A percentile compares a stretch with the other conserved stretches of the same genome.
These are phyloP conservation scores for Geotrichum aggregatum DNA, from an alignment of 1,139 yeast species.

Conservation along the genomic window DNA sequence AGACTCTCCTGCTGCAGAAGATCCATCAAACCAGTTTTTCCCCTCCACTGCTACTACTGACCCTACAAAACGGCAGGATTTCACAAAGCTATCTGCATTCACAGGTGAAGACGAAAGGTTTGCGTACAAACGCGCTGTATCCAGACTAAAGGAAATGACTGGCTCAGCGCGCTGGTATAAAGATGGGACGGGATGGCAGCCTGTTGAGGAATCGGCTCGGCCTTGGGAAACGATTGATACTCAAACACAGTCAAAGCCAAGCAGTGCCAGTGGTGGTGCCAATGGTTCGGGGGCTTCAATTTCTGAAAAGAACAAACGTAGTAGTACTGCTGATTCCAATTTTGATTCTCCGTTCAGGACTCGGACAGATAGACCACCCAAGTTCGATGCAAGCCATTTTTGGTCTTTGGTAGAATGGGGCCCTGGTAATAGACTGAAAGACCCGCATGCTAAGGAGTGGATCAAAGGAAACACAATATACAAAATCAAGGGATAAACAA, in stretches of 20 bases:
- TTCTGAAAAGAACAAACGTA: no score
- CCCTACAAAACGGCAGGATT: conserved; percentile 34
- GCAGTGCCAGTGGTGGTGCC: not conserved
- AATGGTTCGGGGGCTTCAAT: no score
- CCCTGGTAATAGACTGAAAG: conserved; percentile 49
- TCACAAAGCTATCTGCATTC: conserved; percentile 52
- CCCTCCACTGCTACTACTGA: not conserved
- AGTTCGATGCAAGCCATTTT: conserved; percentile 49
- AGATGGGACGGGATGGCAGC: conserved; percentile 48
- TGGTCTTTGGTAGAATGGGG: conserved; percentile 69
- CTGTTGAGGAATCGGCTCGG: conserved; percentile 50
- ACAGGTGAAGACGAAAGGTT: conserved; percentile 77
- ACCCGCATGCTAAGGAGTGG: conserved; percentile 53
- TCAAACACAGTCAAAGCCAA: not conserved
- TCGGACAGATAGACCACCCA: conserved; percentile 41
- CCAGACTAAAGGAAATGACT: conserved; percentile 65
- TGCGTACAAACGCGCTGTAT: conserved; percentile 69
- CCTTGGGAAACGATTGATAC: conserved; percentile 51
- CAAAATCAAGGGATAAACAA: conserved; percentile 2
- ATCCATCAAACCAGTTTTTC: conserved; percentile 19
- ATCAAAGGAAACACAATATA: conserved; percentile 37
- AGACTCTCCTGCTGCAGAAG: not conserved
- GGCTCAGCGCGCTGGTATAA: conserved; percentile 52
- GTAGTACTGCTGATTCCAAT: no score
- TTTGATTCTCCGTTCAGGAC: conserved; percentile 18